Conservation (phyloP, 495 filamentous ascomycete species). For the Neurospora sp. region DNA sequence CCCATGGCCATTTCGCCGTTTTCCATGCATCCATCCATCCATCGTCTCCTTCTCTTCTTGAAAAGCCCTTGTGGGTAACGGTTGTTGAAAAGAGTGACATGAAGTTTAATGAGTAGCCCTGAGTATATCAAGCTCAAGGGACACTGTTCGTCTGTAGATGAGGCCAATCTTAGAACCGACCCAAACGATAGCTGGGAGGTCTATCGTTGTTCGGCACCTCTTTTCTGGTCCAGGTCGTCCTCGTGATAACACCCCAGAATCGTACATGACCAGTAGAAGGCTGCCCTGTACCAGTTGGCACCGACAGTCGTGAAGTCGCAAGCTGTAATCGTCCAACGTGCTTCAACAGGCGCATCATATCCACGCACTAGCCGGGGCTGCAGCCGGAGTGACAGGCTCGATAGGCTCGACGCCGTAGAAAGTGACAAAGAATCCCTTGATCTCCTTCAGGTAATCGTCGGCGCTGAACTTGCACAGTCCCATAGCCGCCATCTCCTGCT, state of each 20-base stretch:
- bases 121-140: background rate
- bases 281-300: too few relatives aligned
- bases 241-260: background rate
- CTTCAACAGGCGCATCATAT: background rate
- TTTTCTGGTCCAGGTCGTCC: background rate
- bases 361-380: slow-evolving; percentile 6
- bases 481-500: slow-evolving; percentile 49
- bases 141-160: background rate
- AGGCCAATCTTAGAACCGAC: background rate
- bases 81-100: background rate
- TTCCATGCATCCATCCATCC: background rate
- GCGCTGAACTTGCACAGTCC: slow-evolving; percentile 68
- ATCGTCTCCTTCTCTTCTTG: background rate
- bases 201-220: background rate
- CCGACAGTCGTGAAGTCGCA: background rate
- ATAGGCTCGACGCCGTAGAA: slow-evolving; percentile 21
- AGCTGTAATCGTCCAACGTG: background rate
- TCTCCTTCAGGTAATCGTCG: slow-evolving; percentile 76
- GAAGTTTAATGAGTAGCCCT: background rate
- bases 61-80: background rate
- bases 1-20: background rate
- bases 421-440: slow-evolving; percentile 52
- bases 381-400: background rate
- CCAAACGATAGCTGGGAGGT: background rate
- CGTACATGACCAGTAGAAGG: too few relatives aligned